Base-by-base conservation (phyloP, 768 basidiomycete genomes). In the Auriscalpium vulgare region DNA sequence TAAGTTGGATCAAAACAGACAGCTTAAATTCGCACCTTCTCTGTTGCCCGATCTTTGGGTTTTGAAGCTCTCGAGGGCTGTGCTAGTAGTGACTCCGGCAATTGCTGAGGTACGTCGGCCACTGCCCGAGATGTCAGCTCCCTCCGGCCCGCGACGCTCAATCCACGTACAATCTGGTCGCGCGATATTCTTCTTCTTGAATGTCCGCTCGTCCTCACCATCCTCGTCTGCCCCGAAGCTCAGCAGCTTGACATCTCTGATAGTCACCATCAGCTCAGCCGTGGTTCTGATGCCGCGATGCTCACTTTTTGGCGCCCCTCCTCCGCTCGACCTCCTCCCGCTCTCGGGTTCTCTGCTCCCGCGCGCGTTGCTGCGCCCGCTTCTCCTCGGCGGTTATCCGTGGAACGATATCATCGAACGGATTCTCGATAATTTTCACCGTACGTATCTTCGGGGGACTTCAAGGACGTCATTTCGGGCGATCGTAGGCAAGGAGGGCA, bases 341-440 rank as follows among this genome's bases (percentile, higher is more conserved):
- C 67, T 92, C 88, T 51, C 79, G 77, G 62, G 85, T 85, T 1
- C 81, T 84, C 58, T 83, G 78, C 65, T 91, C 85, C 43, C 83
- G 80, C 2, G 95, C 95, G 53, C 79, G 79, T 59, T 86, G 86
- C 67, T 99, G 97, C 0, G 77, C 85, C 43, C 85, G 80, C 59
- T 88, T 87, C 72, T 98, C 97, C 2, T 84, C 91, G 1, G 94
- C 93, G 1, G 97, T 99, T 58, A 98, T 99, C 23, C 97, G 85
- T 5, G 95, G 95, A 38, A 94, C 80, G 61, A 98, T 97, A 66
- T 98, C 95, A 53, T 87, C 82, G 68, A 97, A 97, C 0, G 97
- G 95, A 66, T 98, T 95, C 53, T 97, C 93, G 35, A 92, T 66
- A 52, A 99, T 88, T 10, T 85, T 82, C 34, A 95, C 78, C 1